phyloP scores from a whole-genome alignment of 148 eudicot genomes.

The Rhododendron molle region DNA sequence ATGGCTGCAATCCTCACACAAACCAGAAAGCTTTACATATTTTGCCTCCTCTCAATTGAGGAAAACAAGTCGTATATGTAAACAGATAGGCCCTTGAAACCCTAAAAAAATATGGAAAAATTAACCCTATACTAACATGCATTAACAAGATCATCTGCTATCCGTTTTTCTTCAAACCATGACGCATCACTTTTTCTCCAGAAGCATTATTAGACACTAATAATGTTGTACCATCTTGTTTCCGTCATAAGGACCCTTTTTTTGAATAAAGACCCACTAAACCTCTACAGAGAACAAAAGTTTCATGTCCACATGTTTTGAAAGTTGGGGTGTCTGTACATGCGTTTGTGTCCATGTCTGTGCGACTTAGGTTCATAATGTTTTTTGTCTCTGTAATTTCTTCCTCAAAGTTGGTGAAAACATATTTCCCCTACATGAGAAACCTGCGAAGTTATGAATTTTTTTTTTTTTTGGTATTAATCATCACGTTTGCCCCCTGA shows the following conservation, averaged over 20 bases:
- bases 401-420: neutral
- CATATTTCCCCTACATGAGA: neutral
- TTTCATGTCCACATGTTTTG: neutral
- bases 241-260: neutral
- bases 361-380: neutral
- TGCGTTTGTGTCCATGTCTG: neutral
- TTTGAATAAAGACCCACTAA: neutral
- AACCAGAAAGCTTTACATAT: neutral
- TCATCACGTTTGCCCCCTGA: conserved; percentile 7
- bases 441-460: neutral
- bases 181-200: neutral
- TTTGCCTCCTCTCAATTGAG: neutral
- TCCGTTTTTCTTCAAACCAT: neutral
- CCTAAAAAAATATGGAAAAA: neutral
- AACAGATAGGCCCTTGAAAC: neutral
- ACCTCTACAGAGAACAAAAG: neutral
- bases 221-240: neutral
- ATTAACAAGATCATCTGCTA: neutral
- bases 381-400: neutral
- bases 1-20: neutral
- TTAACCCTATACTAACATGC: neutral
- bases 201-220: neutral
- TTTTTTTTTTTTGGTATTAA: neutral
- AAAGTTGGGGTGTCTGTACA: neutral
- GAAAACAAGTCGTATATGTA: neutral